Evolutionary conservation across 2,329 filamentous ascomycete species (phyloP), one percentile per base, ranked within the genome.

Genomic region (Cryphonectria carpinicola): DNA sequence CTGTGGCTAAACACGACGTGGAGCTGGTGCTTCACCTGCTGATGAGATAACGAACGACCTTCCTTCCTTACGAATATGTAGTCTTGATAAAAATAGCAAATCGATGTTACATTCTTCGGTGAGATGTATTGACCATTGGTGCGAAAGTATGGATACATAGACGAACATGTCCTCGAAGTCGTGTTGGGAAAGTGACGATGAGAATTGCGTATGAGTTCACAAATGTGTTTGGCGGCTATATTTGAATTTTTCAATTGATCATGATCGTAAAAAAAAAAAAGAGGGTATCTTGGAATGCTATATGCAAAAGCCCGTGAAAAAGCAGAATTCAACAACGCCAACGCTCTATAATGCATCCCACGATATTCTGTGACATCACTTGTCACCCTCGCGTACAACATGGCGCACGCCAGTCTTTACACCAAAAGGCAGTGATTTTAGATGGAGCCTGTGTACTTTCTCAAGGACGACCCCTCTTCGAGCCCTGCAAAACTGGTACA

Each of bases 21-120:
- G 19, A 63, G 19, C 22, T 61, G 22, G 64, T 41, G 43, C 49
- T 41, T 63, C 10, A 66, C 19, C 43, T n/a, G n/a, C 60, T 39
- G 58, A 70, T 39, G 68, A 70, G 19, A 62, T 46, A 17, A 69
- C 68, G 63, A 19, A 62, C 54, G 63, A 62, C 37, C 52, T 52
- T 65, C 37, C 52, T 52, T 65, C 54, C 14, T 61, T 70, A 7
- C n/a, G 46, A 39, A 25, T n/a, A 17, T n/a, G 32, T 66, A 60
- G 62, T 69, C 28, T 66, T 54, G 49, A n/a, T 3, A 10, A 61
- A 25, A 13, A 13, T 3, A 11, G 58, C 8, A 25, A 39, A 39
- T n/a, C 8, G 35, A 61, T 39, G 6, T 13, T 58, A 10, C 10
- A 35, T 32, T 58, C 13, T 32, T 58, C 35, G 46, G 46, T n/a